These are phyloP conservation scores for Xylaria sp. DNA, from an alignment of 2,329 filamentous ascomycete genomes.

Conservation along the genomic window DNA sequence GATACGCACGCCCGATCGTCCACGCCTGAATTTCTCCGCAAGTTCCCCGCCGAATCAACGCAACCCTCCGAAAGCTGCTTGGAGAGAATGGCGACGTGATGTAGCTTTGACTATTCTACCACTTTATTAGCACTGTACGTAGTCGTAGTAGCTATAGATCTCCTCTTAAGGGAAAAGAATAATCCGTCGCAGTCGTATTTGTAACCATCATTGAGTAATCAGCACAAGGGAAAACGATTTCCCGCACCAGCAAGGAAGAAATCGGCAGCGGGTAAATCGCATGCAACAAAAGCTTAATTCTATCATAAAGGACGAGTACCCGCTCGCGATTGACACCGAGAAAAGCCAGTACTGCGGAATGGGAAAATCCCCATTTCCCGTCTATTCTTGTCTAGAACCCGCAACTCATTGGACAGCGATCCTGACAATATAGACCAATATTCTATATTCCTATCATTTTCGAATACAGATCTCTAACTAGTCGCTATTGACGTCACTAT, in stretches of 20 bases:
- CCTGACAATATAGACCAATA: not conserved
- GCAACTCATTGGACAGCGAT: not conserved
- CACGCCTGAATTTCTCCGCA: too few relatives aligned
- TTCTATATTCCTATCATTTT: not conserved
- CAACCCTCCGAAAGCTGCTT: too few relatives aligned
- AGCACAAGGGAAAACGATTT: not conserved
- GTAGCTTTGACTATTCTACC: too few relatives aligned
- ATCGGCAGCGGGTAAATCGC: not conserved
- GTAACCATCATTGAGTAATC: not conserved
- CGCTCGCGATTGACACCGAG: not conserved
- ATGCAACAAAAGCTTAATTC: not conserved
- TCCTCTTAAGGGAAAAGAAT: too few relatives aligned
- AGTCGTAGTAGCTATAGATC: too few relatives aligned
- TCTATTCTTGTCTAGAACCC: not conserved
- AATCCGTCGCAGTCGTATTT: too few relatives aligned
- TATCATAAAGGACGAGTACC: too few relatives aligned
- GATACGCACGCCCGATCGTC: too few relatives aligned
- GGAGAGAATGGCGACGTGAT: too few relatives aligned
- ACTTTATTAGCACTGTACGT: too few relatives aligned
- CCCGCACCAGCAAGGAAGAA: not conserved
- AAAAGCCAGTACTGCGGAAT: too few relatives aligned
- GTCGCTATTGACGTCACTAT: not conserved
- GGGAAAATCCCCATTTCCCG: not conserved
- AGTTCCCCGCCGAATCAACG: too few relatives aligned
- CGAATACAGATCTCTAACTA: conserved; percentile 5